Conservation (phyloP, 306 rosid species). For the Cucumis cinereus region DNA sequence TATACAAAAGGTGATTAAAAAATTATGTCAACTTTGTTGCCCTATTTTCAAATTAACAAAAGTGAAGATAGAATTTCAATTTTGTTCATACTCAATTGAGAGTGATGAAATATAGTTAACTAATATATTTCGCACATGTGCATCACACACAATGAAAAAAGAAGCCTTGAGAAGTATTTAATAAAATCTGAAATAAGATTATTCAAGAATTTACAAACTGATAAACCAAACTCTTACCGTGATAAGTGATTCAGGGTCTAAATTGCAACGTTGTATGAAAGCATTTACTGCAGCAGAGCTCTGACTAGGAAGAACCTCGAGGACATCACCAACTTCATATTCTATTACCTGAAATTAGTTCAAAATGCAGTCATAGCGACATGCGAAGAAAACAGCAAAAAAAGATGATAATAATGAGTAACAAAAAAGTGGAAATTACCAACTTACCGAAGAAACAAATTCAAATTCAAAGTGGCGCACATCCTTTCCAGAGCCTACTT, state of each 20-base stretch:
- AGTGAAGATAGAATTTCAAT: background rate
- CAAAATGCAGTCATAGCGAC: slow-evolving; percentile 3
- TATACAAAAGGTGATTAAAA: no score
- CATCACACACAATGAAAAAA: background rate
- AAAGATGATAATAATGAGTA: background rate
- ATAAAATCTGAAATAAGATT: background rate
- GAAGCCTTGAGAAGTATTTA: background rate
- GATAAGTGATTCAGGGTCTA: slow-evolving; percentile 69
- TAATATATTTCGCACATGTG: background rate
- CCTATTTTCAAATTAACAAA: background rate
- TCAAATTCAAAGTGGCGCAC: slow-evolving; percentile 83
- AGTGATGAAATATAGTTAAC: background rate
- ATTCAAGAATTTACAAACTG: background rate
- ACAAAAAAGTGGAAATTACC: slow-evolving; percentile 7
- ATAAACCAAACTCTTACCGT: slow-evolving; percentile 41
- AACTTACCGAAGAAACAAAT: slow-evolving; percentile 56
- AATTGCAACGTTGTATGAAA: slow-evolving; percentile 53
- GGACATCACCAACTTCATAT: slow-evolving; percentile 62
- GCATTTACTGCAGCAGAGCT: slow-evolving; percentile 52
- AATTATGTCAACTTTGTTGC: no score
- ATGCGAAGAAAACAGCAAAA: background rate
- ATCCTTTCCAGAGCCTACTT: slow-evolving; percentile 50
- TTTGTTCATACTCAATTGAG: background rate
- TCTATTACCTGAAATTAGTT: slow-evolving; percentile 34
- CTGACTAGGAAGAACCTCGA: slow-evolving; percentile 83